A percentile compares a stretch with the other conserved stretches of the same genome.
These are phyloP conservation scores for Neobulgaria alba DNA, from an alignment of 2,329 filamentous ascomycete species.

Conservation along the genomic window DNA sequence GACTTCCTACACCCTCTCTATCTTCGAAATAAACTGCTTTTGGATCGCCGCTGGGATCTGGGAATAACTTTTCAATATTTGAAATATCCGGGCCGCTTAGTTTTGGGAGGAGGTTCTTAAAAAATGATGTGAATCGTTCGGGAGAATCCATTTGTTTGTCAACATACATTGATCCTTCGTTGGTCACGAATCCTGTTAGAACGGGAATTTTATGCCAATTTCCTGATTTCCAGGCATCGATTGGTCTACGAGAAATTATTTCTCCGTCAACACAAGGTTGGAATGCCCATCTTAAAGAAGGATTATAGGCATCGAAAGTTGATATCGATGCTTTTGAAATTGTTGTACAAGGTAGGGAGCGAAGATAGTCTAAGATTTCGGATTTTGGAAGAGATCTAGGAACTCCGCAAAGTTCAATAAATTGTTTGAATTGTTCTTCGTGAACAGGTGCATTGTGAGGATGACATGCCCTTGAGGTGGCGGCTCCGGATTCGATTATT, in stretches of 20 bases:
- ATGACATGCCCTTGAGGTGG: constrained; percentile 47
- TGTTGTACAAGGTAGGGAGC: no score
- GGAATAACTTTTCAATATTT: constrained; percentile 51
- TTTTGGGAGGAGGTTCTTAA: constrained; percentile 50
- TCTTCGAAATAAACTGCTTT: constrained; percentile 34
- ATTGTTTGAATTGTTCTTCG: constrained; percentile 45
- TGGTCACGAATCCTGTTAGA: constrained; percentile 61
- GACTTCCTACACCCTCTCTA: constrained; percentile 36
- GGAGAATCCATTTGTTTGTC: constrained; percentile 38
- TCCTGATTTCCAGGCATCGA: constrained; percentile 47
- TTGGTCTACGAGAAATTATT: constrained; percentile 48
- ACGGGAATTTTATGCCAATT: constrained; percentile 50
- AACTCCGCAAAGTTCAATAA: no score
- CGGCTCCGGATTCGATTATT: constrained; percentile 48
- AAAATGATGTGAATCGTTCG: constrained; percentile 50
- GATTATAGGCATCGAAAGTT: constrained; percentile 37
- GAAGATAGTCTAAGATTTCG: no score
- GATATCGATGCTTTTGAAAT: constrained; percentile 34
- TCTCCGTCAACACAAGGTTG: constrained; percentile 59
- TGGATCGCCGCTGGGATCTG: constrained; percentile 40
- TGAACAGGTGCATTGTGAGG: constrained; percentile 47
- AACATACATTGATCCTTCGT: constrained; percentile 61
- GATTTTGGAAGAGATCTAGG: no score
- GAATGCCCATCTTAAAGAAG: constrained; percentile 51
- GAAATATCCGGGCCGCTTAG: constrained; percentile 44